phyloP scores from a whole-genome alignment of 495 filamentous ascomycete genomes.

The Parmelia sp. region DNA sequence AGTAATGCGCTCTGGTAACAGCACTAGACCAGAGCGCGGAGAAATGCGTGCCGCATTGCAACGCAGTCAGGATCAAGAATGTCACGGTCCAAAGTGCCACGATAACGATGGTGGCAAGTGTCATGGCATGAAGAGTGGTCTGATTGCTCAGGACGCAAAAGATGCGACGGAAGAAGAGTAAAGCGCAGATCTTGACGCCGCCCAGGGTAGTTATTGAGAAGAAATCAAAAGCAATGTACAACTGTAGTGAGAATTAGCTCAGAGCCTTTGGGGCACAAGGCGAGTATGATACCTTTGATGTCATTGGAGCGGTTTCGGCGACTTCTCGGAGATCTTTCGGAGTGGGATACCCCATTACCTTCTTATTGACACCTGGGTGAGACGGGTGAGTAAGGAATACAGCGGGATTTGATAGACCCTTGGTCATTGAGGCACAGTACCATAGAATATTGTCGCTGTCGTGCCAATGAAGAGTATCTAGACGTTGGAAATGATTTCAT shows the following conservation, averaged over 20 bases:
- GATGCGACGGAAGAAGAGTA: constrained; percentile 13
- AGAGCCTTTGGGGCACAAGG: neutral
- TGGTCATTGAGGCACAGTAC: neutral
- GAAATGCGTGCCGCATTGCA: constrained; percentile 8
- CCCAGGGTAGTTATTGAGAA: constrained; percentile 2
- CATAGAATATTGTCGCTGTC: constrained; percentile 1
- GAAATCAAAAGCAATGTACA: constrained; percentile 6
- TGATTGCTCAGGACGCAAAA: constrained; percentile 1
- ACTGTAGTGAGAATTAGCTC: neutral
- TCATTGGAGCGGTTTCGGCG: neutral
- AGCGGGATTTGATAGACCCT: neutral
- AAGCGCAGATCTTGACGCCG: neutral
- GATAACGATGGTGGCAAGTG: neutral
- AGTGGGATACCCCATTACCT: constrained; percentile 1
- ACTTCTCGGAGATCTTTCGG: neutral
- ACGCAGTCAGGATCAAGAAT: neutral
- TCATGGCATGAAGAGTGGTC: neutral
- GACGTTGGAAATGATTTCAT: neutral
- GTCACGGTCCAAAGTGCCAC: neutral
- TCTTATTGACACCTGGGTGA: constrained; percentile 1
- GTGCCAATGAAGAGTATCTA: constrained; percentile 7
- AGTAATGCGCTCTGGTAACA: neutral
- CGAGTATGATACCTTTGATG: neutral
- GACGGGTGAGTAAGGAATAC: neutral
- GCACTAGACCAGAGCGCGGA: constrained; percentile 5